phyloP scores from a whole-genome alignment of 2,329 filamentous ascomycete genomes.

The Chaetomiaceae sp. region DNA sequence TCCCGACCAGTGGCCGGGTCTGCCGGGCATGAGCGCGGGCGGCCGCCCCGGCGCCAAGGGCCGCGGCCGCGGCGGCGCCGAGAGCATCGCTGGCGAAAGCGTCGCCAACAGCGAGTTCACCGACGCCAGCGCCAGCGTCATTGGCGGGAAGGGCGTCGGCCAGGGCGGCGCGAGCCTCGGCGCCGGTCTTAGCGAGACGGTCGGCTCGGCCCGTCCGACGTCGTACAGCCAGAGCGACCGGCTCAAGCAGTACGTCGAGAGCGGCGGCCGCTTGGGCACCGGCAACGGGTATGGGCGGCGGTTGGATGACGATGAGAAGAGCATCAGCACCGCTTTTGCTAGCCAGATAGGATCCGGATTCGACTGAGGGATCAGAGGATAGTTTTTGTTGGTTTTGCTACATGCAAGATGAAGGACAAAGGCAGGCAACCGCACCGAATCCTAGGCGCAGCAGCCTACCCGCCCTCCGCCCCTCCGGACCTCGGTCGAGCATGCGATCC shows the following conservation, averaged over 20 bases:
- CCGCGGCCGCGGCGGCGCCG: constrained; percentile 62
- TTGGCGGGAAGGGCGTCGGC: constrained; percentile 68
- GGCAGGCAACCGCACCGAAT: constrained; percentile 8
- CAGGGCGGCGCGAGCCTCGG: constrained; percentile 85
- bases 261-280: constrained; percentile 64
- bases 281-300: constrained; percentile 66
- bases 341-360: constrained; percentile 72
- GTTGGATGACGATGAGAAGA: constrained; percentile 91
- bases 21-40: constrained; percentile 58
- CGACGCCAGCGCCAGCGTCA: constrained; percentile 73
- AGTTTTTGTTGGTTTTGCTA: constrained; percentile 16
- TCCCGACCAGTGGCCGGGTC: constrained; percentile 79
- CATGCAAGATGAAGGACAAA: constrained; percentile 16
- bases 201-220: constrained; percentile 59
- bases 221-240: constrained; percentile 80
- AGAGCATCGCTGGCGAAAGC: constrained; percentile 86
- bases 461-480: constrained; percentile 3
- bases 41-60: constrained; percentile 63
- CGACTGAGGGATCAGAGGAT: constrained; percentile 38
- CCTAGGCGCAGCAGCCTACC: constrained; percentile 6
- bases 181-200: constrained; percentile 69
- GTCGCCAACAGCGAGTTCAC: constrained; percentile 88
- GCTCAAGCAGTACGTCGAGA: constrained; percentile 90
- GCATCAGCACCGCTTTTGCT: constrained; percentile 92
- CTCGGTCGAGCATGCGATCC: constrained; percentile 15